phyloP scores from a whole-genome alignment of 2,329 filamentous ascomycete species.

The Penicillium sp. region DNA sequence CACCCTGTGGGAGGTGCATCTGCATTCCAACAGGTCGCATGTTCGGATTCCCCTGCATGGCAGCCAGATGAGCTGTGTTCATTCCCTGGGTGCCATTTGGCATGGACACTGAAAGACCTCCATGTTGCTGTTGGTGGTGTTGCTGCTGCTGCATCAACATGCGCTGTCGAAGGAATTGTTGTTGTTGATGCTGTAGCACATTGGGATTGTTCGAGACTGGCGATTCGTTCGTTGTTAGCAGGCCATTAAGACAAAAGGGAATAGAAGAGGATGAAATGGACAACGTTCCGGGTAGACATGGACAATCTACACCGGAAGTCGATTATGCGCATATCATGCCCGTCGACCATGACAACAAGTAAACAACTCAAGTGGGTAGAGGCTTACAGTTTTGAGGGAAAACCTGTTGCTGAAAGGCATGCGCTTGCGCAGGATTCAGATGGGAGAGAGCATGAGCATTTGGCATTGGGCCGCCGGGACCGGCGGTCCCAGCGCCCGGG shows the following conservation, averaged over 20 bases:
- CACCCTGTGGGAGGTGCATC: slow-evolving; percentile 40
- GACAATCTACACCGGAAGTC: no score
- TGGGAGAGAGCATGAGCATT: slow-evolving; percentile 58
- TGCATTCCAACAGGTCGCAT: slow-evolving; percentile 38
- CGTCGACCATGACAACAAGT: no score
- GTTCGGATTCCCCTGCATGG: slow-evolving; percentile 39
- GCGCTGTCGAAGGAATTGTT: slow-evolving; percentile 16
- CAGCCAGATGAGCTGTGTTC: slow-evolving; percentile 40
- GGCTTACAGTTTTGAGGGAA: slow-evolving; percentile 42
- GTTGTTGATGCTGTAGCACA: slow-evolving; percentile 37
- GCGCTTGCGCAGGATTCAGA: slow-evolving; percentile 50
- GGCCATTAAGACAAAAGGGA: not conserved
- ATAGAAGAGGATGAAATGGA: no score
- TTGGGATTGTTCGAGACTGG: slow-evolving; percentile 42
- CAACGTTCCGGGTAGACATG: no score
- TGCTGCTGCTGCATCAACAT: slow-evolving; percentile 28
- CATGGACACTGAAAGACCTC: slow-evolving; percentile 37
- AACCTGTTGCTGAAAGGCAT: slow-evolving; percentile 49
- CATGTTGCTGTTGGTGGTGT: slow-evolving; percentile 28
- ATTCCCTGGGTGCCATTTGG: slow-evolving; percentile 40
- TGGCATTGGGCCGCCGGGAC: slow-evolving; percentile 46
- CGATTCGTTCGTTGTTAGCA: slow-evolving; percentile 11
- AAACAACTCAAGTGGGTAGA: no score
- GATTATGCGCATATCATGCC: no score
- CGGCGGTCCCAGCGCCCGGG: slow-evolving; percentile 50